A percentile compares a stretch with the other conserved stretches of the same genome.
Evolutionary conservation across 2,329 filamentous ascomycete species (phyloP).

Genomic region (Chrysosporium keratinophilum): DNA sequence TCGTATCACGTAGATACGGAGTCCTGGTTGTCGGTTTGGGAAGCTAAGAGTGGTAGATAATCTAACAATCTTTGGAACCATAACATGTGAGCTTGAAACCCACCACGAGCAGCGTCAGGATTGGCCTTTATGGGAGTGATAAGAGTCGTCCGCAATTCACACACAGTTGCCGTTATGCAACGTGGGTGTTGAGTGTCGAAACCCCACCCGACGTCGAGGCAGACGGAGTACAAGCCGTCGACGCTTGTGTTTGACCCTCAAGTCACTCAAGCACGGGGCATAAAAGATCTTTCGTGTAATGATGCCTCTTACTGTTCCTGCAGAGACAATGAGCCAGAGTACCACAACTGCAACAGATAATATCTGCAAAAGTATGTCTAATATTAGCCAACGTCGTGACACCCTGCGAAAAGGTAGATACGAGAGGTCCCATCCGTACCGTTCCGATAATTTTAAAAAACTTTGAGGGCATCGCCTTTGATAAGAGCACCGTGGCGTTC

Average conservation of each 20-base stretch:
- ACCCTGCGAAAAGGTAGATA: not conserved
- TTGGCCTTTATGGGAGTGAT: too few species aligned
- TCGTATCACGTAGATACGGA: not conserved
- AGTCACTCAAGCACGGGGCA: slow-evolving; percentile 41
- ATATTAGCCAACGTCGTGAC: not conserved
- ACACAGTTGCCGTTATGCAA: not conserved
- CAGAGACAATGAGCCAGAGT: slow-evolving; percentile 47
- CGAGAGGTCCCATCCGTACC: slow-evolving; percentile 20
- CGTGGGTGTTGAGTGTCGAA: not conserved
- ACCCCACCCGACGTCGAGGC: not conserved
- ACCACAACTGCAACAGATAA: slow-evolving; percentile 43
- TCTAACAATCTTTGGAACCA: not conserved
- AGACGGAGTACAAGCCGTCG: not conserved
- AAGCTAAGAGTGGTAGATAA: not conserved
- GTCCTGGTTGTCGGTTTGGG: not conserved
- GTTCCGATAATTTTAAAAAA: slow-evolving; percentile 51
- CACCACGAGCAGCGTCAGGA: too few species aligned
- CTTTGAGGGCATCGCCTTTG: slow-evolving; percentile 42
- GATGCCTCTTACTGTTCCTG: slow-evolving; percentile 41
- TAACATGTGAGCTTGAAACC: not conserved
- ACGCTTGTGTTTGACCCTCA: not conserved
- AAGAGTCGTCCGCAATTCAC: too few species aligned
- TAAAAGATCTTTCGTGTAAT: slow-evolving; percentile 43
- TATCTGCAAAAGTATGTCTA: slow-evolving; percentile 25
- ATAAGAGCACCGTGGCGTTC: slow-evolving; percentile 35